Evolutionary conservation across 441 rosid species (phyloP), one percentile per base, ranked within the genome.

Genomic region (Populus hybrid): DNA sequence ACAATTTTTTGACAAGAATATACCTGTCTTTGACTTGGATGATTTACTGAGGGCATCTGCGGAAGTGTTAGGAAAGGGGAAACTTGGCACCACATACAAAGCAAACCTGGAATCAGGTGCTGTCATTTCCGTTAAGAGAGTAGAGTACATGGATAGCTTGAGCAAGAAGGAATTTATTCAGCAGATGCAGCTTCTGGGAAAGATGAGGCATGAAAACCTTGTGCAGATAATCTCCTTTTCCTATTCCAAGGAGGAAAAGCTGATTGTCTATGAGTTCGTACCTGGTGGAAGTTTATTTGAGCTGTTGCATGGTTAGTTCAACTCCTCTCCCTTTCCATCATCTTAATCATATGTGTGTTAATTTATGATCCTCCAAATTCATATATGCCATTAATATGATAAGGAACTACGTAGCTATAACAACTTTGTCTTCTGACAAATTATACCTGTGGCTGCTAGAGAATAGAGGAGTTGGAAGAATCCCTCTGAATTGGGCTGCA

Each of bases 41-140:
- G 94, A 90, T 70, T 82, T 90, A 69, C 89, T 90, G 0, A 82
- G 89, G 68, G 87, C 92, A 79, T 85, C 92, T 4, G 94, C 94
- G 3, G 84, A 86, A 81, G 75, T 84, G 34, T 64, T 90, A 12
- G 91, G 89, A 19, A 88, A 81, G 53, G 94, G 94, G 28, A 85
- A 71, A 42, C 69, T 86, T n/a, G 86, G 94, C 23, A 82, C 75
- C 5, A 88, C 94, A 7, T 87, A 87, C 76, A 87, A 88, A 75
- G 84, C 89, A 40, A 79, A 80, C 21, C 69, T 88, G 69, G 94
- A 88, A 75, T 84, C 87, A 1, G 90, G 91, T 21, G 11, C 72
- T 3, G 81, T 82, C 42, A 77, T 90, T 26, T 81, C 83, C 0
- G 89, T 87, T 40, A 90, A 90, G 78, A 87, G 91, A 79, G 36